phyloP scores from a whole-genome alignment of 805 yeast genomes.

The Groenewaldozyma salmanticensis region DNA sequence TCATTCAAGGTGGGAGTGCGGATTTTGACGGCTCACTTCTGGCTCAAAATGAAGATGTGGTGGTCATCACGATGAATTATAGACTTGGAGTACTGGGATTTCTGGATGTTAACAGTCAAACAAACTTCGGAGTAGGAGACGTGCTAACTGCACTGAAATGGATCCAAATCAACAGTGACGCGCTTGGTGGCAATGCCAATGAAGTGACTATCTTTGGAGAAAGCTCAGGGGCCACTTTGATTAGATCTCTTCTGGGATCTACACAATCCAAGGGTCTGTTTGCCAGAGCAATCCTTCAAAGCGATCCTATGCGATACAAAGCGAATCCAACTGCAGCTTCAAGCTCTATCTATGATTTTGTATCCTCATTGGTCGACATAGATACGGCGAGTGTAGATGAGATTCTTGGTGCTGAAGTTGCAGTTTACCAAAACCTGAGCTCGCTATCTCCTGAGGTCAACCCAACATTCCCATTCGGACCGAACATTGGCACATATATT shows the following conservation, averaged over 20 bases:
- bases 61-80: slow-evolving; percentile 27
- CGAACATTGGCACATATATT: slow-evolving; percentile 16
- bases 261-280: slow-evolving; percentile 13
- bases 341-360: slow-evolving; percentile 3
- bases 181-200: slow-evolving; percentile 31
- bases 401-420: slow-evolving; percentile 9
- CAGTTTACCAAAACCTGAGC: neutral
- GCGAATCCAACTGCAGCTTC: slow-evolving; percentile 8
- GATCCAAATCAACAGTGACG: slow-evolving; percentile 27
- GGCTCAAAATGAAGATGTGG: slow-evolving; percentile 15
- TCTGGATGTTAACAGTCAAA: slow-evolving; percentile 21
- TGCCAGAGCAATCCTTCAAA: slow-evolving; percentile 17
- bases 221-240: slow-evolving; percentile 29
- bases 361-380: slow-evolving; percentile 10
- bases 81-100: slow-evolving; percentile 31
- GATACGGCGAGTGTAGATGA: slow-evolving; percentile 5
- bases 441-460: slow-evolving; percentile 8
- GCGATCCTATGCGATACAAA: slow-evolving; percentile 17
- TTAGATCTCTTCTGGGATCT: slow-evolving; percentile 15
- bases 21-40: slow-evolving; percentile 21
- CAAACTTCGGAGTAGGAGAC: slow-evolving; percentile 30
- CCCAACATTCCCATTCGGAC: slow-evolving; percentile 18
- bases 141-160: slow-evolving; percentile 29
- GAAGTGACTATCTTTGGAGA: slow-evolving; percentile 32
- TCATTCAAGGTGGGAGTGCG: slow-evolving; percentile 25